Evolutionary conservation across 495 filamentous ascomycete species (phyloP), one percentile per base, ranked within the genome.

Genomic region (Aspergillus wentii): DNA sequence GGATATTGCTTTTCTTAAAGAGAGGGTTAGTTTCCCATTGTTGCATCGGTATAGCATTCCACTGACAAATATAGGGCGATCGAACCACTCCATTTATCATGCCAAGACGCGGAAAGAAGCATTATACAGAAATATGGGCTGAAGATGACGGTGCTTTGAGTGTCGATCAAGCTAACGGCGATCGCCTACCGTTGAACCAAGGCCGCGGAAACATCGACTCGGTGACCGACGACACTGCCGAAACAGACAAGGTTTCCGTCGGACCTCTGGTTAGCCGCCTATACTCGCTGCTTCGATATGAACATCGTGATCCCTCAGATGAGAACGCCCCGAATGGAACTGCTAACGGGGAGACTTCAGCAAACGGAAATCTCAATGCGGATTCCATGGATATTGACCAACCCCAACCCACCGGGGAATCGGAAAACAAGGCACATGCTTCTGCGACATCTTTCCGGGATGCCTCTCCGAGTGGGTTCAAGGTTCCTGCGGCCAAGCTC

Each of bases 1-100:
- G 54, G 92, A 99, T 57, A 79, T 95, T 29, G 88, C 87, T 1
- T 99, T 95, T 59, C 62, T 99, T 17, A 80, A 86, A 46, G 92
- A 99, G 59, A 75, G 86, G 38, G 75, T 76, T 43, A 55, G 66
- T 55, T 32, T 17, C 14, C 23, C 16, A 11, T 22, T 16, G 8
- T 29, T 14, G 23, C 29, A 13, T 17, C 3, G 11, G 23, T 20
- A 6, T 9, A 22, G 13, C 38, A 21, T 27, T 15, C 33, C 4
- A 48, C 45, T 54, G 25, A 57, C 49, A n/a, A n/a, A 23, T 33
- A 15, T 30, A 78, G 67, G 89, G 88, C 33, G 88, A 99, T 60
- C 81, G 94, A 15, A 56, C 76, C 6, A 80, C 71, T 9, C 85
- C 89, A 2, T 96, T 95, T 47, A 65, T 92, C 25, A 90, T 91